These are phyloP conservation scores for Scenedesmus sp. DNA, from an alignment of 163 green algal genomes.

Conservation along the genomic window DNA sequence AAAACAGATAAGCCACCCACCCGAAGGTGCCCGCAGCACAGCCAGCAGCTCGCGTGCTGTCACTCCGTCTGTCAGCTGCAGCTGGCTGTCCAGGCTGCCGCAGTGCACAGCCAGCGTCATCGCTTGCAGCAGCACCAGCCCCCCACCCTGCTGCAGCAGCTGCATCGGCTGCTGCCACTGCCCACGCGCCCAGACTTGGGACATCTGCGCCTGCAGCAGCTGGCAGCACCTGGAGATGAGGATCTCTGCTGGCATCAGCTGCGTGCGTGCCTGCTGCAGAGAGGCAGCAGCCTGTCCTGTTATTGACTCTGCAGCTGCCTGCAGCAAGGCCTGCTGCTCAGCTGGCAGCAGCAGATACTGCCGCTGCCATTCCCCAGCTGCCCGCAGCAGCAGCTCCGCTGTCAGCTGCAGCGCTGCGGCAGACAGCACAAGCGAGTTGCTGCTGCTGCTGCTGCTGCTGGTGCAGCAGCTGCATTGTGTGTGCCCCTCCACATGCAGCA, in stretches of 20 bases:
- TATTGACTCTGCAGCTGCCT: not conserved
- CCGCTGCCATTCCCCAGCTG: not conserved
- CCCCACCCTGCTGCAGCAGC: conserved; percentile 9
- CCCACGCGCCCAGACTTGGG: not conserved
- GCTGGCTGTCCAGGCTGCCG: not conserved
- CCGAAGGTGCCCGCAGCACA: too few species aligned
- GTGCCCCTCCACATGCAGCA: not conserved
- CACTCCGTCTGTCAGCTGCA: too few species aligned
- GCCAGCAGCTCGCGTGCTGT: not conserved
- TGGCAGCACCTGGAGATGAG: not conserved
- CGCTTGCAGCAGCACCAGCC: not conserved
- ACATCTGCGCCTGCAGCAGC: not conserved
- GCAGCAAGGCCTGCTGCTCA: not conserved
- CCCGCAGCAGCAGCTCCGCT: not conserved
- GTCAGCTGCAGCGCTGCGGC: not conserved
- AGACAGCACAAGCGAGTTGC: not conserved
- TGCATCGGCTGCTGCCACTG: not conserved
- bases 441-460: not conserved
- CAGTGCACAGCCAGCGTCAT: not conserved
- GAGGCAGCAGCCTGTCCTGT: not conserved
- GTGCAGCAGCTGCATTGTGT: too few species aligned
- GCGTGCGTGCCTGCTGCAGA: too few species aligned
- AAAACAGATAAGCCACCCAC: too few species aligned
- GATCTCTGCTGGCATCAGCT: not conserved
- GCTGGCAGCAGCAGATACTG: not conserved